Evolutionary conservation across 208 protist genomes (phyloP), one percentile per base, ranked within the genome.

Genomic region (Trypanosoma caninum): DNA sequence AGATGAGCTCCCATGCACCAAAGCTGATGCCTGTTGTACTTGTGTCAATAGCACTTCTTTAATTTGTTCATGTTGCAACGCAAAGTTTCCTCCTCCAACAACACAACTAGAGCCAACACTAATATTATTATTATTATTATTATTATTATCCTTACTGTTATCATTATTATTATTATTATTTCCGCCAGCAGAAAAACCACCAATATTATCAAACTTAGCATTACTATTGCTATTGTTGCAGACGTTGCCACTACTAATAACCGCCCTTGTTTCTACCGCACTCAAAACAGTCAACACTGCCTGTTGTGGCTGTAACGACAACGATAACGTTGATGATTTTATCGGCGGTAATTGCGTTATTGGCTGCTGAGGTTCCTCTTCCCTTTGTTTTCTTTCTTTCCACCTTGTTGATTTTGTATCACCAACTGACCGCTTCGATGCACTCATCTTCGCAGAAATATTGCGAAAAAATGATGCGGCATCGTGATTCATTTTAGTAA

Each of bases 381-480:
- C 65, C 7, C 47, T 25, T 35, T 41, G 30, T n/a, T 51, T 44
- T 20, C 53, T 31, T 40, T 34, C 37, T 16, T 35, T n/a, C 14
- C 40, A 14, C 25, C 48, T 5, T 3, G 22, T n/a, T 8, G n/a
- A n/a, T n/a, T 16, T 30, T 2, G 34, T 63, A 10, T 13, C 28
- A 31, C 25, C 60, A 41, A 44, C 57, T 6, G 56, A 53, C 40
- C 52, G 45, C 18, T 46, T 54, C 8, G 54, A 40, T 1, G 68
- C 46, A 48, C 46, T 65, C 23, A 87, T 55, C 45, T 69, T 72
- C 18, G 69, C 69, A 22, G 80, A 87, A 35, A 87, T 66, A 37
- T 62, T 69, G n/a, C 68, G 65, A 44, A 87, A 87, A 47, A 83
- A 83, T 18, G 80, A 74, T 38, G 70, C 55, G 18, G 68, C 55